These are phyloP conservation scores for Rhododendron mucronatum DNA, from an alignment of 148 eudicot species.

Conservation along the genomic window DNA sequence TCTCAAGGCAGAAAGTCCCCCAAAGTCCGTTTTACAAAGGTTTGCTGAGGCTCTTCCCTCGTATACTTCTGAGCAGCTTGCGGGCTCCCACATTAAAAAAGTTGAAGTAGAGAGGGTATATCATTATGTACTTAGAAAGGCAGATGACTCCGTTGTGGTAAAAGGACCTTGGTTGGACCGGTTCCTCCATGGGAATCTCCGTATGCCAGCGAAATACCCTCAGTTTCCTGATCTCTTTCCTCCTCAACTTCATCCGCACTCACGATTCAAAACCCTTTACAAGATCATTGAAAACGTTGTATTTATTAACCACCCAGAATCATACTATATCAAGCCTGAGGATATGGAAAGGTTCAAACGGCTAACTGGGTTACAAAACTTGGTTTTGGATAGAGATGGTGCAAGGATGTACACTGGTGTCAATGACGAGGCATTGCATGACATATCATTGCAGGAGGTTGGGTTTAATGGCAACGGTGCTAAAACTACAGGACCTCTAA, in stretches of 20 bases:
- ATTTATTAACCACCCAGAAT: constrained; percentile 48
- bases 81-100: constrained; percentile 47
- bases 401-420: constrained; percentile 22
- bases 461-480: constrained; percentile 16
- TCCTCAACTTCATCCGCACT: constrained; percentile 51
- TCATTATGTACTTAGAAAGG: constrained; percentile 60
- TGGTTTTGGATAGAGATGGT: constrained; percentile 34
- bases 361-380: constrained; percentile 45
- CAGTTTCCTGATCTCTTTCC: constrained; percentile 78
- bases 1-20: constrained; percentile 42
- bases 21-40: constrained; percentile 60
- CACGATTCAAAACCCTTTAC: constrained; percentile 21
- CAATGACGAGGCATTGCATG: constrained; percentile 12
- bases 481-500: constrained; percentile 17
- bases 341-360: constrained; percentile 60
- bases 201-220: constrained; percentile 31
- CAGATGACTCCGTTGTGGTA: constrained; percentile 48
- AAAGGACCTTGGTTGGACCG: constrained; percentile 38
- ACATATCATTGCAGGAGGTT: constrained; percentile 21
- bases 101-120: constrained; percentile 62
- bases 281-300: constrained; percentile 41
- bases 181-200: constrained; percentile 58
- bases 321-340: constrained; percentile 34
- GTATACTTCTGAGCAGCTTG: constrained; percentile 47
- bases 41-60: constrained; percentile 49